Evolutionary conservation across 2,329 filamentous ascomycete genomes (phyloP).

Genomic region (Calonectria pseudoreteaudii): DNA sequence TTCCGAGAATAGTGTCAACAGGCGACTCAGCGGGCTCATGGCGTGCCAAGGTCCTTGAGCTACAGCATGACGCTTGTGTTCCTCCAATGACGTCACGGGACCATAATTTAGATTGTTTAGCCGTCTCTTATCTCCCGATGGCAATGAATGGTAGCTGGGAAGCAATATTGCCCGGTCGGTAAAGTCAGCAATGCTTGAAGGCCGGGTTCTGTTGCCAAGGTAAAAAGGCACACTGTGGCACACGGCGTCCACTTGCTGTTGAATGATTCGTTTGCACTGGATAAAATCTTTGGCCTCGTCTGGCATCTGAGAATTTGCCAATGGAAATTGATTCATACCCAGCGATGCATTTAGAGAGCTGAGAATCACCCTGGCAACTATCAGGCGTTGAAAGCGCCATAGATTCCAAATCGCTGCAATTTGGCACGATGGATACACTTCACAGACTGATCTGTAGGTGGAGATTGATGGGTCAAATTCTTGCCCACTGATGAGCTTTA

Average conservation of each 20-base stretch:
- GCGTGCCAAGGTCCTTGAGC: neutral
- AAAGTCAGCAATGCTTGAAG: neutral
- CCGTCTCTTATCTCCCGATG: neutral
- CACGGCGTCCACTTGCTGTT: constrained; percentile 16
- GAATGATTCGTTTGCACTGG: neutral
- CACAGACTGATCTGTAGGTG: neutral
- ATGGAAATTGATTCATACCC: neutral
- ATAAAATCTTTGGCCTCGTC: neutral
- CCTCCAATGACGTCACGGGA: neutral
- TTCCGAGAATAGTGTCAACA: neutral
- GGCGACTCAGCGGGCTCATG: neutral
- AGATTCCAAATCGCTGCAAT: constrained; percentile 24
- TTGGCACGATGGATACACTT: constrained; percentile 18
- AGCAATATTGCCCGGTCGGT: neutral
- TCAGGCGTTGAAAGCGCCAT: neutral
- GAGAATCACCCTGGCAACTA: neutral
- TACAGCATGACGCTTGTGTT: neutral
- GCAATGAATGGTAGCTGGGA: neutral
- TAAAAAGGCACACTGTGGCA: constrained; percentile 34
- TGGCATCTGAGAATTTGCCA: neutral
- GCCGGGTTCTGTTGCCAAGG: constrained; percentile 21
- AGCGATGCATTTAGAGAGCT: neutral
- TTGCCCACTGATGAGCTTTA: neutral
- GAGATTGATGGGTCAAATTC: neutral
- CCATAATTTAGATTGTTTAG: neutral